These are phyloP conservation scores for Chlorella variabilis DNA, from an alignment of 163 green algal genomes.

Conservation along the genomic window DNA sequence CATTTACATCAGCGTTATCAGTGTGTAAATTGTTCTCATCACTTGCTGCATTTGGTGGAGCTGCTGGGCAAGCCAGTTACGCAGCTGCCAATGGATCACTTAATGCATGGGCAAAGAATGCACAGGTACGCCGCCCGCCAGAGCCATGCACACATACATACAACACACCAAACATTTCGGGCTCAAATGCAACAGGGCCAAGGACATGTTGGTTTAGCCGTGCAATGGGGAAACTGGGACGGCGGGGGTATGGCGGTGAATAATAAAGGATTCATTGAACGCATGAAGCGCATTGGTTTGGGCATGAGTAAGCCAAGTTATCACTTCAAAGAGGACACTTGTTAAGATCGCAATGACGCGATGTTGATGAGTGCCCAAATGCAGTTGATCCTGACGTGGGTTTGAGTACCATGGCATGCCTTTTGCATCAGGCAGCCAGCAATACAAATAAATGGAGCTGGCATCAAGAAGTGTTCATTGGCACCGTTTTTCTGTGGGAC, in stretches of 20 bases:
- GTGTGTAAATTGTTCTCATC: conserved; percentile 74
- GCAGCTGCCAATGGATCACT: conserved; percentile 81
- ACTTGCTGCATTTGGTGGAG: conserved; percentile 75
- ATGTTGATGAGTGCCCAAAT: neutral
- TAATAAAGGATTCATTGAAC: conserved; percentile 52
- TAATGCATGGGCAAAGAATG: conserved; percentile 48
- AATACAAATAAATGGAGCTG: conserved; percentile 9
- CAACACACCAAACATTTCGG: too few relatives aligned
- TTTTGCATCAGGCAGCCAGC: conserved; percentile 48
- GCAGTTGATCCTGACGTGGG: conserved; percentile 61
- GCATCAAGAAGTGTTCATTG: conserved; percentile 10
- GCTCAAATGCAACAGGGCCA: neutral
- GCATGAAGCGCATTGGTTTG: conserved; percentile 81
- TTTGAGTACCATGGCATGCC: conserved; percentile 62
- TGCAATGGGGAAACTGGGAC: conserved; percentile 85
- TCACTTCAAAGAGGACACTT: neutral
- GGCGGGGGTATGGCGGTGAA: conserved; percentile 76
- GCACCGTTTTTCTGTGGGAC: conserved; percentile 58
- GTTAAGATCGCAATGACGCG: too few relatives aligned
- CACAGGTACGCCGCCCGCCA: neutral
- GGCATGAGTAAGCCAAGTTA: conserved; percentile 40
- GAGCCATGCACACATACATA: neutral
- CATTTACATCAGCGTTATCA: neutral
- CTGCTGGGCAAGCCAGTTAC: conserved; percentile 84
- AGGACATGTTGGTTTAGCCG: conserved; percentile 47